Percentiles rank a stretch among this genome's conserved stretches.
Evolutionary conservation across 345 rosid genomes (phyloP).

Genomic region (Arabis alpina): DNA sequence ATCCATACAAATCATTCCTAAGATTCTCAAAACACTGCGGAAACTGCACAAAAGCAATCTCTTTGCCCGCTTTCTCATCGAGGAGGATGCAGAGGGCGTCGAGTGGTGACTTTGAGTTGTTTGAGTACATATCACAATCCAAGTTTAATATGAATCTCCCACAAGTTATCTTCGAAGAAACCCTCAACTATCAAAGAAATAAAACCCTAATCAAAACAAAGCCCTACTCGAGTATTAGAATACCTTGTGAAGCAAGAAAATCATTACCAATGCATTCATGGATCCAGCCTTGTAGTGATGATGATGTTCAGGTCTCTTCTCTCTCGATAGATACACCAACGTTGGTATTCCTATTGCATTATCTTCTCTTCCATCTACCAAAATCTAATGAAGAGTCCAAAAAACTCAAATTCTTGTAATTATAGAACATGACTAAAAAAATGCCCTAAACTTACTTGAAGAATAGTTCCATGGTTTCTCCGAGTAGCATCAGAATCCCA

Average conservation of each 20-base stretch:
- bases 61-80: slow-evolving; percentile 66
- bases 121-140: slow-evolving; percentile 90
- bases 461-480: slow-evolving; percentile 60
- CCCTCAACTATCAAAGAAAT: slow-evolving; percentile 56
- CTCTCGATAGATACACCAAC: slow-evolving; percentile 75
- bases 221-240: neutral
- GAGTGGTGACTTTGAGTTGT: slow-evolving; percentile 53
- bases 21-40: slow-evolving; percentile 59
- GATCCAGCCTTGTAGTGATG: slow-evolving; percentile 93
- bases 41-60: slow-evolving; percentile 74
- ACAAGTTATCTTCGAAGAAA: slow-evolving; percentile 63
- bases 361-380: slow-evolving; percentile 58
- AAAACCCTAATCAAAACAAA: neutral
- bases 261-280: slow-evolving; percentile 71
- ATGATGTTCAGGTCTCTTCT: slow-evolving; percentile 63
- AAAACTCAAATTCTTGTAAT: neutral
- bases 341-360: slow-evolving; percentile 56
- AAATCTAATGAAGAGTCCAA: slow-evolving; percentile 44
- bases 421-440: slow-evolving; percentile 14
- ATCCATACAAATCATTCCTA: slow-evolving; percentile 57
- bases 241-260: slow-evolving; percentile 8
- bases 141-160: slow-evolving; percentile 62
- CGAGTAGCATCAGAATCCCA: slow-evolving; percentile 55
- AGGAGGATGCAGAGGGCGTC: slow-evolving; percentile 89
- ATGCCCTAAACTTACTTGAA: slow-evolving; percentile 50